A percentile compares a stretch with the other conserved stretches of the same genome.
Conservation (phyloP, 495 filamentous ascomycete species). For the Hypoxylon cercidicola region DNA sequence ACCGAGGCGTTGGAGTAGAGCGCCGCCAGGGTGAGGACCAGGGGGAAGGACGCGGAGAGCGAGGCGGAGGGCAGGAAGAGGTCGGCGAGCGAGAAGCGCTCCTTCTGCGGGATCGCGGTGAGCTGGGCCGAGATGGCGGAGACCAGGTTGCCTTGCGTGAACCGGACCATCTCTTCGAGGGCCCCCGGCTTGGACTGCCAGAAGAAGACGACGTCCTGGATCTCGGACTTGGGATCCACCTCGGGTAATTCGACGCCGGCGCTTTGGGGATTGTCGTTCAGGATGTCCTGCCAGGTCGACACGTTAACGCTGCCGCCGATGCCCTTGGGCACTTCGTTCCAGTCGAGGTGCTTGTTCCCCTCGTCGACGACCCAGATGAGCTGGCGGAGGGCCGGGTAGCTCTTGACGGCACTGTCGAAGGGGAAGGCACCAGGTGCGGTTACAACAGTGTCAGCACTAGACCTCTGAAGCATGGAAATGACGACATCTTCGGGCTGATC, state of each 20-base stretch:
- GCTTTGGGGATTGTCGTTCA: constrained; percentile 68
- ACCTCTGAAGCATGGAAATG: constrained; percentile 73
- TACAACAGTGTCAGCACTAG: constrained; percentile 81
- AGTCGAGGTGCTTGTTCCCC: constrained; percentile 91
- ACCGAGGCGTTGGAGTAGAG: constrained; percentile 85
- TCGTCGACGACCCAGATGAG: constrained; percentile 94
- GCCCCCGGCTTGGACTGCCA: constrained; percentile 65
- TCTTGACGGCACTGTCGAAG: constrained; percentile 73
- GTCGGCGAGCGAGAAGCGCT: constrained; percentile 78
- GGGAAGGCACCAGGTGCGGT: constrained; percentile 90
- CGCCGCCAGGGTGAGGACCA: constrained; percentile 82
- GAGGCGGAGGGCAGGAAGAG: constrained; percentile 90
- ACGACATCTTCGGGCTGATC: constrained; percentile 73
- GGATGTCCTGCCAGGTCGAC: constrained; percentile 86
- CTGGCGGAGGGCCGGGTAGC: constrained; percentile 74
- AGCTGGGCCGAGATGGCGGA: constrained; percentile 83
- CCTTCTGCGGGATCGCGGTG: constrained; percentile 73
- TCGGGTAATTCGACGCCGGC: constrained; percentile 58
- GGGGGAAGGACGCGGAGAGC: constrained; percentile 79
- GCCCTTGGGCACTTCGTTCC: constrained; percentile 80
- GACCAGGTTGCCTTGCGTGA: constrained; percentile 80
- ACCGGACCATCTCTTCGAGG: constrained; percentile 76
- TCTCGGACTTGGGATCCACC: constrained; percentile 55
- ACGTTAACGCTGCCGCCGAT: constrained; percentile 77
- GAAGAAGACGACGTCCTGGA: constrained; percentile 68